Evolutionary conservation across 208 protist species (phyloP).

Genomic region (Crithidia thermophila): DNA sequence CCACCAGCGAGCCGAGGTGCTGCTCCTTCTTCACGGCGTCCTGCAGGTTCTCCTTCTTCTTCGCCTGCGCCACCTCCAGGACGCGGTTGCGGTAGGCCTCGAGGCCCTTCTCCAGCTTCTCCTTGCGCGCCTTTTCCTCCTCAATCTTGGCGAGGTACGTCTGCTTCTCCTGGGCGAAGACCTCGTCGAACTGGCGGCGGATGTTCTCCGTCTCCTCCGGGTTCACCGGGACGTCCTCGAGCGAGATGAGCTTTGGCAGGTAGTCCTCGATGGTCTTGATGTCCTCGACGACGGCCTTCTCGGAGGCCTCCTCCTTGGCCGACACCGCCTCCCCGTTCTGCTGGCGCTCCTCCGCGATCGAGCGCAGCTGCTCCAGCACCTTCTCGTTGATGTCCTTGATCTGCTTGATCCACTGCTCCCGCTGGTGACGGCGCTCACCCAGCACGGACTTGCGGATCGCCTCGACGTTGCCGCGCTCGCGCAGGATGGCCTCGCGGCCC

Average conservation of each 20-base stretch:
- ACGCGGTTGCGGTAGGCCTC: conserved; percentile 84
- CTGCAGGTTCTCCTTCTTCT: conserved; percentile 87
- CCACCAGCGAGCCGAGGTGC: conserved; percentile 78
- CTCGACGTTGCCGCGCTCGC: conserved; percentile 74
- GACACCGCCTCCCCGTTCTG: conserved; percentile 69
- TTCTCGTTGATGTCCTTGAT: conserved; percentile 91
- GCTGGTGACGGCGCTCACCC: conserved; percentile 74
- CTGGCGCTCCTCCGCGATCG: conserved; percentile 75
- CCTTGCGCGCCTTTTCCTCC: conserved; percentile 85
- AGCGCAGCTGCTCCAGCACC: conserved; percentile 73
- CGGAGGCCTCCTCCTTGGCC: conserved; percentile 70
- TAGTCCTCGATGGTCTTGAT: conserved; percentile 89
- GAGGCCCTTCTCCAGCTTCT: conserved; percentile 88
- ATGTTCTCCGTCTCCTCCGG: conserved; percentile 85
- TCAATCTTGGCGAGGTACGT: conserved; percentile 78
- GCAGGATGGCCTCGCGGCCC: conserved; percentile 79
- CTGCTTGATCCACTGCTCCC: conserved; percentile 90
- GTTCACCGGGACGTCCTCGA: conserved; percentile 86
- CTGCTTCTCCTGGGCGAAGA: conserved; percentile 85
- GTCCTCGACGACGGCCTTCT: conserved; percentile 77
- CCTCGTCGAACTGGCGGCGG: conserved; percentile 87
- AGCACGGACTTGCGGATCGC: conserved; percentile 73
- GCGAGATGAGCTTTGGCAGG: conserved; percentile 87
- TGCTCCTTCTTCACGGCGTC: conserved; percentile 85
- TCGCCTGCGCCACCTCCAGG: conserved; percentile 71